Evolutionary conservation across 2,329 filamentous ascomycete species (phyloP).

Genomic region (Scedosporium minutisporum): DNA sequence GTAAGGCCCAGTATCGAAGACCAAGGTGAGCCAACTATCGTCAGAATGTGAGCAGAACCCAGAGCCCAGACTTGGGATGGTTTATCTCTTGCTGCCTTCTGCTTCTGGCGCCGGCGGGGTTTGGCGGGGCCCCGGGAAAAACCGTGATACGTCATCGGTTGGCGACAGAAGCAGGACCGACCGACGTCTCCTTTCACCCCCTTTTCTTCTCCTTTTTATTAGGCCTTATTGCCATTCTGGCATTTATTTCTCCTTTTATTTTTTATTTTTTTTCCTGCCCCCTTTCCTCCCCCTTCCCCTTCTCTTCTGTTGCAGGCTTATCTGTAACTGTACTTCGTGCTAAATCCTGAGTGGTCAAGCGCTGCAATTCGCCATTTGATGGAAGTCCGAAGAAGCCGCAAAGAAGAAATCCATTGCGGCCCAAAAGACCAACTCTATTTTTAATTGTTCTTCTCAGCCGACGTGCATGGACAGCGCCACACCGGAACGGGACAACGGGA

Average conservation of each 20-base stretch:
- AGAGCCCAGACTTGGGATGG: too few species aligned
- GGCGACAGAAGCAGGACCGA: not conserved
- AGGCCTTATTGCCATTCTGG: not conserved
- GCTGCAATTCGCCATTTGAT: not conserved
- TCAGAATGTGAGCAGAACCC: too few species aligned
- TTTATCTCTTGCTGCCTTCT: too few species aligned
- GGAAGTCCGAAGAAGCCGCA: not conserved
- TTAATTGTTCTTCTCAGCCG: not conserved
- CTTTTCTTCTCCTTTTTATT: too few species aligned
- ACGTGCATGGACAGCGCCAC: not conserved
- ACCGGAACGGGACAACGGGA: not conserved
- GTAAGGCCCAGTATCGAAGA: not conserved
- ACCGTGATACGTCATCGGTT: too few species aligned
- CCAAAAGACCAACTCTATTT: not conserved
- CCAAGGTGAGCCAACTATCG: not conserved
- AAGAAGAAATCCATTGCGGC: not conserved
- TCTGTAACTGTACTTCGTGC: not conserved
- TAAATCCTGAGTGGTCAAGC: not conserved
- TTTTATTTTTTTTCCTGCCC: not conserved
- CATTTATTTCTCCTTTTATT: not conserved
- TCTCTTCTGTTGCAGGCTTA: too few species aligned
- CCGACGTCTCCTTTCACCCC: not conserved
- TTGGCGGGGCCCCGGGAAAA: too few species aligned
- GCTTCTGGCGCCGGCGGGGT: too few species aligned
- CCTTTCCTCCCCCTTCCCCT: not conserved